Percentiles rank a stretch among this genome's conserved stretches.
Conservation (phyloP, 2,329 filamentous ascomycete genomes). For the Thielaviopsis populi region DNA sequence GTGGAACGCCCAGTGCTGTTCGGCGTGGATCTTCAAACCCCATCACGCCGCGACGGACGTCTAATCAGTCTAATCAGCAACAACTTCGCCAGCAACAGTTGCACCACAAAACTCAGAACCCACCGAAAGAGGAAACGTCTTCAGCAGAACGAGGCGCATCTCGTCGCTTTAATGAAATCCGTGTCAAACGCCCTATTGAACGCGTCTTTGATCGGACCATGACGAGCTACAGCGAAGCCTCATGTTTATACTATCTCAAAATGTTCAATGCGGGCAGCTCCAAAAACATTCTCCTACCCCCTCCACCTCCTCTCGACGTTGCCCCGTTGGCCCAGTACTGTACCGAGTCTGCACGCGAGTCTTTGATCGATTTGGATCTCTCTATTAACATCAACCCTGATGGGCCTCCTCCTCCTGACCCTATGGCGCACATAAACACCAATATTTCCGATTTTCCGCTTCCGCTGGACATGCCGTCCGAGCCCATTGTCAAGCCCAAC, state of each 20-base stretch:
- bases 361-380: conserved; percentile 49
- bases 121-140: background rate
- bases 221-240: conserved; percentile 50
- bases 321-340: conserved; percentile 47
- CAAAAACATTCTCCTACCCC: conserved; percentile 24
- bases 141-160: background rate
- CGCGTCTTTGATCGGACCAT: conserved; percentile 53
- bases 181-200: conserved; percentile 42
- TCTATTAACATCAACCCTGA: conserved; percentile 30
- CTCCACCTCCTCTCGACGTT: conserved; percentile 21
- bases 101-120: background rate
- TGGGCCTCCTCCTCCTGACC: background rate
- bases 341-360: conserved; percentile 38
- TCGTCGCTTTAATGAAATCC: conserved; percentile 7
- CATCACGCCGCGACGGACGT: background rate
- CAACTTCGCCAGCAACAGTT: background rate
- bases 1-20: background rate
- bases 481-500: background rate
- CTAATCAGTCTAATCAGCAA: background rate
- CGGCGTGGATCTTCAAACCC: background rate
- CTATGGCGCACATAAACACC: background rate
- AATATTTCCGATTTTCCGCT: background rate
- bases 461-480: background rate
- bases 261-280: conserved; percentile 25
- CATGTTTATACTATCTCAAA: conserved; percentile 38